These are phyloP conservation scores for Nakataea oryzae DNA, from an alignment of 2,329 filamentous ascomycete genomes.

Conservation along the genomic window DNA sequence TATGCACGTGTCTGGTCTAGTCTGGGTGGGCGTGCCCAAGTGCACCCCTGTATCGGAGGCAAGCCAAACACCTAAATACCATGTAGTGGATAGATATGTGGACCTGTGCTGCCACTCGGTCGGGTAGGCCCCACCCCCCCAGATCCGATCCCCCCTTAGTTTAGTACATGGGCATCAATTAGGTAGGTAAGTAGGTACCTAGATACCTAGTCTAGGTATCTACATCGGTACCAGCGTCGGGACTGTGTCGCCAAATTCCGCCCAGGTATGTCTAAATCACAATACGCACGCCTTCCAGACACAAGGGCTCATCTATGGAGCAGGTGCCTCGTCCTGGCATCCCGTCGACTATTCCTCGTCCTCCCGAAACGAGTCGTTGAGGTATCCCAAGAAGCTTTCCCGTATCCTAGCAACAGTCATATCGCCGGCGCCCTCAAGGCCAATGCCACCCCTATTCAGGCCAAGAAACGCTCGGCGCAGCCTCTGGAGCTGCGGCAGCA, in stretches of 20 bases:
- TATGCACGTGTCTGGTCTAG: neutral
- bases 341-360: constrained; percentile 32
- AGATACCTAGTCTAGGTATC: too few relatives aligned
- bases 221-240: too few relatives aligned
- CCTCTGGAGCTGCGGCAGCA: constrained; percentile 66
- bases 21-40: neutral
- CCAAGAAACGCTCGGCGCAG: constrained; percentile 67
- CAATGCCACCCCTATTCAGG: constrained; percentile 62
- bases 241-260: too few relatives aligned
- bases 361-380: constrained; percentile 55
- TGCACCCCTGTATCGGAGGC: neutral
- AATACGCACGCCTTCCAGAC: too few relatives aligned
- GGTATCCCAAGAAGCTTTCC: constrained; percentile 55
- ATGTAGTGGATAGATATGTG: neutral
- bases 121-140: too few relatives aligned
- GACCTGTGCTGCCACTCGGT: neutral
- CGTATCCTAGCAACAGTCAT: constrained; percentile 43
- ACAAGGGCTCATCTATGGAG: neutral
- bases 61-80: too few relatives aligned
- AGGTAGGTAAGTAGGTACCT: too few relatives aligned
- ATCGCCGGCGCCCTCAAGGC: constrained; percentile 42
- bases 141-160: too few relatives aligned
- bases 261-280: neutral
- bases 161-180: too few relatives aligned
- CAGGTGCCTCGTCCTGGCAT: neutral